A percentile compares a stretch with the other conserved stretches of the same genome.
phyloP scores from a whole-genome alignment of 495 filamentous ascomycete genomes.

The Annulohypoxylon maeteangense region DNA sequence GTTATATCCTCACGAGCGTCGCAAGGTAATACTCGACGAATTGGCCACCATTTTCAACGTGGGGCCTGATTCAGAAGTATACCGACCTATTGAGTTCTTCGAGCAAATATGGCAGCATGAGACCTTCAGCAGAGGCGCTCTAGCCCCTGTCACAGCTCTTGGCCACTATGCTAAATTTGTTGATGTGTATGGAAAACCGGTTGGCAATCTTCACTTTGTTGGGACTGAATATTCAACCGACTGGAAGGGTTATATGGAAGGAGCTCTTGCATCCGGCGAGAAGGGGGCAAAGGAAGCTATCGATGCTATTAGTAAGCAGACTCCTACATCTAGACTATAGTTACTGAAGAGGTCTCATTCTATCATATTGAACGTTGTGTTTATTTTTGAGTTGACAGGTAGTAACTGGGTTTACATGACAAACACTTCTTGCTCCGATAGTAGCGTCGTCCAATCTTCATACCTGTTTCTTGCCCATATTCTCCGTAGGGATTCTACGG shows the following conservation, averaged over 20 bases:
- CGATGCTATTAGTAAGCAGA: constrained; percentile 1
- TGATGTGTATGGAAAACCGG: constrained; percentile 37
- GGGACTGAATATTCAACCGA: constrained; percentile 56
- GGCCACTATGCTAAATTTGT: constrained; percentile 45
- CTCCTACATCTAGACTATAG: constrained; percentile 3
- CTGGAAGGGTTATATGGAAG: constrained; percentile 63
- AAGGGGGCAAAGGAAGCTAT: constrained; percentile 54
- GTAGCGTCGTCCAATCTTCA: constrained; percentile 7
- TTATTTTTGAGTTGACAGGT: too few relatives aligned
- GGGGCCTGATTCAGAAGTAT: background rate
- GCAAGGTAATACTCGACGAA: constrained; percentile 9
- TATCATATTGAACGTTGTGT: too few relatives aligned
- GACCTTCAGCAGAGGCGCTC: constrained; percentile 35
- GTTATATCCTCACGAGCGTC: constrained; percentile 21
- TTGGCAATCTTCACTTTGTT: constrained; percentile 55
- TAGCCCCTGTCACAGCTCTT: constrained; percentile 40
- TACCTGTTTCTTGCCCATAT: constrained; percentile 1
- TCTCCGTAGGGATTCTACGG: background rate
- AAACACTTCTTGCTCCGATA: constrained; percentile 9
- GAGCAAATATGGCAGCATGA: constrained; percentile 37
- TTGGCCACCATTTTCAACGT: constrained; percentile 10
- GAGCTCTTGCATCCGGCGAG: constrained; percentile 52
- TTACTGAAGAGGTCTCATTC: too few relatives aligned
- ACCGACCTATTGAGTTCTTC: constrained; percentile 18
- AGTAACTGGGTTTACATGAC: constrained; percentile 14